Conservation (phyloP, 768 basidiomycete genomes). For the Tylopilus intermedius region DNA sequence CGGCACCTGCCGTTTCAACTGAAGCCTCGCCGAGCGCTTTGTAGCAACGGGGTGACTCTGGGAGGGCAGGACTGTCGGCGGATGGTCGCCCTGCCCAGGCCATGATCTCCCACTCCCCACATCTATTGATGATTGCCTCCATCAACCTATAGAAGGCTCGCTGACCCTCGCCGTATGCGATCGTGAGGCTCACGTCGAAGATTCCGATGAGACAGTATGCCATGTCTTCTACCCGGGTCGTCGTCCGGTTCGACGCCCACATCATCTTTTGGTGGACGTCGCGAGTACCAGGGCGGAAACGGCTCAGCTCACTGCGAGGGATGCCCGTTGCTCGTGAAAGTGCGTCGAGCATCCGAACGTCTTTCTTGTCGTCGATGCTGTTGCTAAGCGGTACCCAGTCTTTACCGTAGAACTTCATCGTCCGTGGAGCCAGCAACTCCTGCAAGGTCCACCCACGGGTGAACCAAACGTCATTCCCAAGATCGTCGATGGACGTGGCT, state of each 20-base stretch:
- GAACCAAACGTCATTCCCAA: conserved; percentile 27
- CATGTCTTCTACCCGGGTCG: conserved; percentile 30
- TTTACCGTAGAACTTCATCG: conserved; percentile 30
- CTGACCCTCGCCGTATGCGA: conserved; percentile 33
- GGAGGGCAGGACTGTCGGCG: conserved; percentile 25
- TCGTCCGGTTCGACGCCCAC: conserved; percentile 33
- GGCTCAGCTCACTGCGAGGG: conserved; percentile 20
- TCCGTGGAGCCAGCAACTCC: conserved; percentile 25
- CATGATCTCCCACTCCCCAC: conserved; percentile 32
- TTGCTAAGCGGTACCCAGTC: conserved; percentile 24
- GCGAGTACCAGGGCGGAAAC: conserved; percentile 23
- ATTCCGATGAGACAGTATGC: conserved; percentile 32
- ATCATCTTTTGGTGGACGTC: conserved; percentile 28
- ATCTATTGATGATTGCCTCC: conserved; percentile 26
- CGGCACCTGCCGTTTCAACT: neutral
- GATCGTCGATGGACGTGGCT: conserved; percentile 26
- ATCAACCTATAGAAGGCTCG: conserved; percentile 30
- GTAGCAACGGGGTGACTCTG: conserved; percentile 30
- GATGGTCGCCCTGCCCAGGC: conserved; percentile 28
- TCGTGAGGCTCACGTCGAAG: conserved; percentile 31
- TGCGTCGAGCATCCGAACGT: conserved; percentile 17
- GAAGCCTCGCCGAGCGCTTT: conserved; percentile 12
- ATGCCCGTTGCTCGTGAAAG: conserved; percentile 28
- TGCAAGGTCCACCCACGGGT: conserved; percentile 32
- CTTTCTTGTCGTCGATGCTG: conserved; percentile 27